Conservation (phyloP, 768 basidiomycete species). For the Xerocomus potaroensis region DNA sequence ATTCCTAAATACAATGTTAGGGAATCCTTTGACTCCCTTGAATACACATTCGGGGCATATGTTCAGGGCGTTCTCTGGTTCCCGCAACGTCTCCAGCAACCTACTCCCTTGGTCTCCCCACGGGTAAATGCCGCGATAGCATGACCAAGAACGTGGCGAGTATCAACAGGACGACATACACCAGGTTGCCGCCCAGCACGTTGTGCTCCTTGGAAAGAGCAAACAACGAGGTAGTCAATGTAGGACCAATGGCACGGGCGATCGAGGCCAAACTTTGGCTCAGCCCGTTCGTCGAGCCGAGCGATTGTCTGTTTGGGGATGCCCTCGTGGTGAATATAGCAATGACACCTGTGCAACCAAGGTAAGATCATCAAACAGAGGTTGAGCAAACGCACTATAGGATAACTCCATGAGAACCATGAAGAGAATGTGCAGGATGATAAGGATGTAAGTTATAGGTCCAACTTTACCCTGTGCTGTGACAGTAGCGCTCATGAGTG, state of each 20-base stretch:
- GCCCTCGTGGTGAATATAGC: slow-evolving; percentile 52
- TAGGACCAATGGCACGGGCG: slow-evolving; percentile 48
- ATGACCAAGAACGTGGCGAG: slow-evolving; percentile 24
- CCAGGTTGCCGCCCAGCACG: slow-evolving; percentile 46
- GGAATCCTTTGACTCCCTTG: too few species aligned
- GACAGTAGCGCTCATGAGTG: slow-evolving; percentile 41
- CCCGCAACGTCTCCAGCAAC: too few species aligned
- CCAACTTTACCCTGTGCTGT: slow-evolving; percentile 28
- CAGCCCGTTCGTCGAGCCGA: slow-evolving; percentile 58
- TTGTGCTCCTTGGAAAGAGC: slow-evolving; percentile 48
- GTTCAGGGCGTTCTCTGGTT: too few species aligned
- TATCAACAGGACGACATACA: slow-evolving; percentile 40
- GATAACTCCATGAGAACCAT: slow-evolving; percentile 38
- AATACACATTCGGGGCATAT: too few species aligned
- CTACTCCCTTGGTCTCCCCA: slow-evolving; percentile 15
- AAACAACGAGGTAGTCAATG: slow-evolving; percentile 47
- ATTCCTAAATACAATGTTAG: too few species aligned
- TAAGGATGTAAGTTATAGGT: slow-evolving; percentile 34
- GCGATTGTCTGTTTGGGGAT: slow-evolving; percentile 46
- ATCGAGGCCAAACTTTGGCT: slow-evolving; percentile 45
- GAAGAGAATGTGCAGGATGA: slow-evolving; percentile 26
- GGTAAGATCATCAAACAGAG: slow-evolving; percentile 1
- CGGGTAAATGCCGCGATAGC: slow-evolving; percentile 22
- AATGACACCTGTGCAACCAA: slow-evolving; percentile 35
- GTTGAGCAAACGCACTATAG: slow-evolving; percentile 35